phyloP scores from a whole-genome alignment of 306 rosid species.

The Malus asiatica region DNA sequence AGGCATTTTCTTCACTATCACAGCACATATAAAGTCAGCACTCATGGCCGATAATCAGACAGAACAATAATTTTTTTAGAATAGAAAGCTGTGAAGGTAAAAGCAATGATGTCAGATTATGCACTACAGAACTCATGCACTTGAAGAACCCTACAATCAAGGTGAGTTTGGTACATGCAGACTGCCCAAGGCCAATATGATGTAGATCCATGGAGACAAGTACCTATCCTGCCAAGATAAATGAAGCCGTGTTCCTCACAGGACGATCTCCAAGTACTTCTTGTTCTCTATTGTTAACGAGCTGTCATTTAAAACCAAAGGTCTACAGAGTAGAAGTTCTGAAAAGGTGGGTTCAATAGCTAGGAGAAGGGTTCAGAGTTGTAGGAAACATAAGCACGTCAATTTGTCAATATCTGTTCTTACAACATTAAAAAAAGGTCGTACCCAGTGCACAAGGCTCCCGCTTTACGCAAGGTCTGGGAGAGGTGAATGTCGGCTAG shows the following conservation, averaged over 20 bases:
- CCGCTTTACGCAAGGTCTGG: too few relatives aligned
- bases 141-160: background rate
- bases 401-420: background rate
- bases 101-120: background rate
- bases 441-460: too few relatives aligned
- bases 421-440: too few relatives aligned
- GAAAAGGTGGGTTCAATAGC: background rate
- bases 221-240: background rate
- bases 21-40: background rate
- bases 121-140: background rate
- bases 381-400: background rate
- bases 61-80: background rate
- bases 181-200: background rate
- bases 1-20: background rate
- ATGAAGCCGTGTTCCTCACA: background rate
- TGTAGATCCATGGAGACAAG: background rate
- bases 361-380: background rate
- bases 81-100: background rate
- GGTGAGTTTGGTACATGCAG: background rate
- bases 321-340: background rate
- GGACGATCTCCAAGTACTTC: background rate
- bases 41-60: background rate
- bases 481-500: too few relatives aligned
- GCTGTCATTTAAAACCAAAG: background rate
- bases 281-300: background rate